Evolutionary conservation across 257 asterid species (phyloP), one percentile per base, ranked within the genome.

Genomic region (Penstemon newberryi): DNA sequence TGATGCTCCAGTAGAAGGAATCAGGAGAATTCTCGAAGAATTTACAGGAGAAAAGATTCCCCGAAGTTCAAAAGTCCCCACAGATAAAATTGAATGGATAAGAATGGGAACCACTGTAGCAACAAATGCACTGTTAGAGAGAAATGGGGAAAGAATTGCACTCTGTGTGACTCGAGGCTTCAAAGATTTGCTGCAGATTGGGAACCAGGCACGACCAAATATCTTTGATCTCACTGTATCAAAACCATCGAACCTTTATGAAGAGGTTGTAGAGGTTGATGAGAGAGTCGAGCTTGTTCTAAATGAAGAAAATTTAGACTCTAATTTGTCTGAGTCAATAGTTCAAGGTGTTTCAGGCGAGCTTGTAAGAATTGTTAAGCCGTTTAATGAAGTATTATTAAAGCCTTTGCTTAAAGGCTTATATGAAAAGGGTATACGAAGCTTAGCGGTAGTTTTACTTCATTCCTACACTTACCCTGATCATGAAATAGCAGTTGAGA

Each of bases 51-150:
- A 84, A 68, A 81, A 75, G 73, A 87, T 90, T 53, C 84, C 96
- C 11, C 84, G 97, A 70, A 82, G 77, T 73, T 79, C 91, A 18
- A 93, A 87, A 71, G 83, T 90, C 54, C 99, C 99, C 63, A 93
- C 97, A 3, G 89, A 93, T 65, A 88, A 87, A 79, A 90, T 93
- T 54, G 99, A 93, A 54, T 93, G 99, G 99, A 86, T 93, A 75
- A 84, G 99, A 73, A 93, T 93, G 99, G 97, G 99, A 67, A 93
- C 99, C 41, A 93, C 99, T 3, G 99, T 93, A 69, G 99, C 97
- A 43, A 93, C 99, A 38, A 90, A 93, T 68, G 97, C 99, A 18
- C 82, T 93, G 58, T 69, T 93, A 66, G 99, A 93, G 80, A 81
- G 99, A 67, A 91, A 87, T 80, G 99, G 99, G 51, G 97, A 93